Base-by-base conservation (phyloP, 768 basidiomycete genomes). In the Lyophyllum shimeji region DNA sequence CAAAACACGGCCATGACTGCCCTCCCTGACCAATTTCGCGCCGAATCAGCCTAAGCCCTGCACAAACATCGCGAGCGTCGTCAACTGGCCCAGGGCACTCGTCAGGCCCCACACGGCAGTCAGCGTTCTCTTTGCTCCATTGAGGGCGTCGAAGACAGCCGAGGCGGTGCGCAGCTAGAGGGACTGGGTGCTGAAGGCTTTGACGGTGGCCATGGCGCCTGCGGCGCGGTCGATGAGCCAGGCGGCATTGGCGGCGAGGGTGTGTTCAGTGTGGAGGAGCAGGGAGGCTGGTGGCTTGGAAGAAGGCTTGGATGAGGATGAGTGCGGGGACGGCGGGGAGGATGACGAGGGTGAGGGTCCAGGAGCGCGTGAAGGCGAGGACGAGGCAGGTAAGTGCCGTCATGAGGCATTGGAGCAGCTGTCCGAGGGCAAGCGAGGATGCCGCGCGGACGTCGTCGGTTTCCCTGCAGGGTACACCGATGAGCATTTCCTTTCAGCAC, bases 31-130 rank as follows among this genome's bases (percentile, higher is more conserved):
- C 49, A 97, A 81, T 66, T 89, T 87, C 2, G 89, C 81, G 12
- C 95, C 96, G 65, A 88, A 98, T 94, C 96, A 98, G 72, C n/a
- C n/a, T n/a, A 98, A 98, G 0, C 88, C 95, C 65, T 94, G 89
- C 8, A 98, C 93, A 71, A 98, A 99, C 86, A 97, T 95, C 24
- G 82, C 82, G 80, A 95, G 87, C 64, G 89, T 82, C 55, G 89
- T 78, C 67, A 97, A 95, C 64, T 95, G 92, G 2, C 82, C 82
- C 12, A 87, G 57, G 18, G 83, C 89, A 1, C 79, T 72, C 3
- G 86, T 84, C 31, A 85, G 25, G 1, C 88, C 92, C 94, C 95
- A 98, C 3, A 95, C 77, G 21, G 76, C 67, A 55, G 84, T 82
- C 44, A 91, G 79, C 24, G 72, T 74, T 44, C 74, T 69, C 11